Evolutionary conservation across 441 rosid genomes (phyloP).

Genomic region (Arabidopsis lyrata): DNA sequence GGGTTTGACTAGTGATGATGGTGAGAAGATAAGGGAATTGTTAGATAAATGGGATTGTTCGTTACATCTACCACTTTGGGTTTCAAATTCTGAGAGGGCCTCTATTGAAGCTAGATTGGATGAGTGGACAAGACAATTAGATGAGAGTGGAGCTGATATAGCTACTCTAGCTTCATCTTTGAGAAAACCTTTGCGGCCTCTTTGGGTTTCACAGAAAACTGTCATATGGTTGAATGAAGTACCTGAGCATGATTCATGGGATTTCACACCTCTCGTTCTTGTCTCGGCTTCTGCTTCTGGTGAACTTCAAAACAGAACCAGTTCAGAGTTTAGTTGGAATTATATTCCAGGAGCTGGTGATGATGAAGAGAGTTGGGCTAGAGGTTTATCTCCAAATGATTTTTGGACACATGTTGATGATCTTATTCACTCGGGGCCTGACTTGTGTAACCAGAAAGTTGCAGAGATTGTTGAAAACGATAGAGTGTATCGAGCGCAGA

Average conservation of each 20-base stretch:
- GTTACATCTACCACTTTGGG: slow-evolving; percentile 92
- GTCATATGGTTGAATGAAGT: slow-evolving; percentile 94
- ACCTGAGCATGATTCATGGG: slow-evolving; percentile 91
- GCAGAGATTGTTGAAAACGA: slow-evolving; percentile 90
- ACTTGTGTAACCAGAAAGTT: slow-evolving; percentile 78
- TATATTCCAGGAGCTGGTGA: slow-evolving; percentile 98
- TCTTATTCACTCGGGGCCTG: slow-evolving; percentile 75
- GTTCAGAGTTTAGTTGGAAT: slow-evolving; percentile 90
- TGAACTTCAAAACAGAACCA: slow-evolving; percentile 53
- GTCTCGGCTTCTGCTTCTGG: slow-evolving; percentile 74
- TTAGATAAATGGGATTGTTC: slow-evolving; percentile 79
- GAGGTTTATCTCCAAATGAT: slow-evolving; percentile 78
- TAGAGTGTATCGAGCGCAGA: slow-evolving; percentile 76
- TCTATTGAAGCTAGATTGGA: slow-evolving; percentile 71
- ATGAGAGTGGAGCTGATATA: slow-evolving; percentile 88
- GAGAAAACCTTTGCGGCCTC: slow-evolving; percentile 79
- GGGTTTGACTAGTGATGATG: slow-evolving; percentile 35
- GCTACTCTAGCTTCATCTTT: slow-evolving; percentile 61
- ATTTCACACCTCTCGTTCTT: slow-evolving; percentile 86
- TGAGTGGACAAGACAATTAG: slow-evolving; percentile 74
- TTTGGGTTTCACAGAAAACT: slow-evolving; percentile 90
- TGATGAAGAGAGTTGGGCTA: slow-evolving; percentile 98
- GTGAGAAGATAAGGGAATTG: slow-evolving; percentile 18
- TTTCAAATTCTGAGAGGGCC: slow-evolving; percentile 76
- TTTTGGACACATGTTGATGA: slow-evolving; percentile 85